Evolutionary conservation across 441 rosid species (phyloP).

Genomic region (Adansonia gregorii): DNA sequence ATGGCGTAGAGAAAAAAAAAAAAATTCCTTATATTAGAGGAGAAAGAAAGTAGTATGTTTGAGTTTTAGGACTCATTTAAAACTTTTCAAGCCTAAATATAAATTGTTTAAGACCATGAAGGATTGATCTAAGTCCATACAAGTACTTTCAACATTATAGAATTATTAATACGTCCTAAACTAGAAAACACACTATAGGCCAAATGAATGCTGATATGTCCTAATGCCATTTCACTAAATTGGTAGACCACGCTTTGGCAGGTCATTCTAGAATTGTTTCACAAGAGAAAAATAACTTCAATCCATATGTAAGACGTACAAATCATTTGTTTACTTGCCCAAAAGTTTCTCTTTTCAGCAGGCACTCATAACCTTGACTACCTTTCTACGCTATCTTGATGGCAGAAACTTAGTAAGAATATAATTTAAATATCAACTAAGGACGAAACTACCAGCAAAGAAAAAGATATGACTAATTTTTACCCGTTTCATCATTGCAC

Average conservation of each 20-base stretch:
- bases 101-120: background rate
- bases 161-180: background rate
- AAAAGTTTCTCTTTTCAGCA: background rate
- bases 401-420: slow-evolving; percentile 14
- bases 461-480: slow-evolving; percentile 15
- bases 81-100: background rate
- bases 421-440: slow-evolving; percentile 1
- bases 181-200: background rate
- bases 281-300: slow-evolving; percentile 6
- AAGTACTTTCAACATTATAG: background rate
- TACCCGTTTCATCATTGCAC: slow-evolving; percentile 69
- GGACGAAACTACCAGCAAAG: slow-evolving; percentile 13
- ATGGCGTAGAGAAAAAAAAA: background rate
- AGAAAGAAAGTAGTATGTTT: background rate
- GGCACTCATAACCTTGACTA: background rate
- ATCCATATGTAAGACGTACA: background rate
- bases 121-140: background rate
- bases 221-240: background rate
- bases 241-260: background rate
- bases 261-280: background rate
- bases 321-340: background rate
- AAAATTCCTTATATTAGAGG: background rate
- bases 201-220: background rate
- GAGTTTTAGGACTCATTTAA: background rate
- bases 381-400: background rate